These are phyloP conservation scores for Penicillium sclerotigenum DNA, from an alignment of 2,329 filamentous ascomycete species.

Conservation along the genomic window DNA sequence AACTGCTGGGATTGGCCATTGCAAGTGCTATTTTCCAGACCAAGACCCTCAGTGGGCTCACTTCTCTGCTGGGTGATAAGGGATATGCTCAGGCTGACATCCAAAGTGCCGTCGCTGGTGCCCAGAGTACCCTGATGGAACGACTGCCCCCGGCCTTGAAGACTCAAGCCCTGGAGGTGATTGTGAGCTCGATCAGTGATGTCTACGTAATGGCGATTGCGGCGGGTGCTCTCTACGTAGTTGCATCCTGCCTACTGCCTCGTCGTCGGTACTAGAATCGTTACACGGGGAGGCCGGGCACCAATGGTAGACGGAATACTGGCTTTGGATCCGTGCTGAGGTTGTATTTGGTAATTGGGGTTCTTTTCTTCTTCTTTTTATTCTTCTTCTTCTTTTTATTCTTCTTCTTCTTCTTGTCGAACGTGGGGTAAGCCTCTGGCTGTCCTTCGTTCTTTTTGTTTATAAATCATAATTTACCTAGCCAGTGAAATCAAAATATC, in stretches of 20 bases:
- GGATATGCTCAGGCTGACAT: background rate
- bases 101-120: background rate
- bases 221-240: background rate
- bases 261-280: background rate
- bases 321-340: background rate
- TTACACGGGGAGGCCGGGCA: background rate
- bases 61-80: background rate
- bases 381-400: too few species aligned
- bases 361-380: background rate
- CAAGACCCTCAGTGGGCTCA: background rate
- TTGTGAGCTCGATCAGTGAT: background rate
- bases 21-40: slow-evolving; percentile 12
- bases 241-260: background rate
- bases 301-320: background rate
- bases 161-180: background rate
- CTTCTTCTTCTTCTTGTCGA: background rate
- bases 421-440: background rate
- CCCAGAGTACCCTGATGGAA: background rate
- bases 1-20: slow-evolving; percentile 11
- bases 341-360: background rate
- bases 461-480: background rate
- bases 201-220: background rate
- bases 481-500: background rate
- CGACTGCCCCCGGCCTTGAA: background rate
- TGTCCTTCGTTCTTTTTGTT: background rate